Conservation (phyloP, 2,329 filamentous ascomycete species). For the Bipolaris cookei region DNA sequence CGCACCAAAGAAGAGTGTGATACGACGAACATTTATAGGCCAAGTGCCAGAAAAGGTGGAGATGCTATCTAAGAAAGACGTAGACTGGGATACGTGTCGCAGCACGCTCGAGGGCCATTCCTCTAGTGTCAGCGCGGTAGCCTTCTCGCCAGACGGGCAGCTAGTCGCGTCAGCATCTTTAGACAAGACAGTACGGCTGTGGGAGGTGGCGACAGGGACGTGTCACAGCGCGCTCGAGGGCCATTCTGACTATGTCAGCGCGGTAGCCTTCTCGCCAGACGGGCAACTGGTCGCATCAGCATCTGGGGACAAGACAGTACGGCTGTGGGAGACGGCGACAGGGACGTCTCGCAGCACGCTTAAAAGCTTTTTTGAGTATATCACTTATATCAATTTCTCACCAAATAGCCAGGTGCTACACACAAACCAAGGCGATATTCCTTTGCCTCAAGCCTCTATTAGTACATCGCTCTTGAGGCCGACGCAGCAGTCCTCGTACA, state of each 20-base stretch:
- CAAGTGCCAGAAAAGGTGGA: slow-evolving; percentile 10
- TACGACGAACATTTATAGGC: slow-evolving; percentile 18
- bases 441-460: slow-evolving; percentile 6
- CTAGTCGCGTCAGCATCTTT: too few relatives aligned
- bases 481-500: not conserved
- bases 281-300: not conserved
- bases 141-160: too few relatives aligned
- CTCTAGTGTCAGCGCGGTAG: too few relatives aligned
- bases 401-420: slow-evolving; percentile 2
- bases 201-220: not conserved
- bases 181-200: too few relatives aligned
- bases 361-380: not conserved
- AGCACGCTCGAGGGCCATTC: too few relatives aligned
- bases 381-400: not conserved
- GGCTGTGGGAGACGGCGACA: slow-evolving; percentile 1
- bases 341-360: slow-evolving; percentile 4
- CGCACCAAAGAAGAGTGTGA: slow-evolving; percentile 32
- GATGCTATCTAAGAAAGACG: too few relatives aligned
- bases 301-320: not conserved
- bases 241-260: not conserved
- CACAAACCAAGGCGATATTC: slow-evolving; percentile 14
- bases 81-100: too few relatives aligned
- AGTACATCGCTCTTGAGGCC: slow-evolving; percentile 5
- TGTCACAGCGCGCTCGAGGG: not conserved
- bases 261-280: not conserved